phyloP scores from a whole-genome alignment of 257 asterid genomes.

The Solanum appendiculatum region DNA sequence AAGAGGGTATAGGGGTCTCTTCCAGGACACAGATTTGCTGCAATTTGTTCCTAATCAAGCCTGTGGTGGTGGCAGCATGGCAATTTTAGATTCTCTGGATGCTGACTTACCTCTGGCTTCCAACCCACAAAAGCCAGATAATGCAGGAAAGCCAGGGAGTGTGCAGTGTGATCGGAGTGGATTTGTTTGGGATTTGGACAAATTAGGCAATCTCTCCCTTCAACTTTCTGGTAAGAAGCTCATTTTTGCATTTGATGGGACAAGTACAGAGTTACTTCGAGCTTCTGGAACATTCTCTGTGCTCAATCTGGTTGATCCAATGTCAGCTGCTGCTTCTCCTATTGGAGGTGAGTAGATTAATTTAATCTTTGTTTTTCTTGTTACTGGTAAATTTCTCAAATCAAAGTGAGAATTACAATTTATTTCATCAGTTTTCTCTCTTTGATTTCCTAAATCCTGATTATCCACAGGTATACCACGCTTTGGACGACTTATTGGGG shows the following conservation, averaged over 20 bases:
- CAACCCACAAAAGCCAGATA: conserved; percentile 67
- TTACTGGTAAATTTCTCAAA: neutral
- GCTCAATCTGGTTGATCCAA: conserved; percentile 98
- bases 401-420: neutral
- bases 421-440: conserved; percentile 3
- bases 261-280: conserved; percentile 75
- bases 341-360: conserved; percentile 74
- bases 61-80: conserved; percentile 98
- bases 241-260: conserved; percentile 97
- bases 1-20: conserved; percentile 91
- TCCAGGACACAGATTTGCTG: conserved; percentile 83
- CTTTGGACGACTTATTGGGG: conserved; percentile 91
- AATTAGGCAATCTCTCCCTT: conserved; percentile 67
- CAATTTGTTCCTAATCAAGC: conserved; percentile 97
- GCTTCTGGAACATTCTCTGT: conserved; percentile 80
- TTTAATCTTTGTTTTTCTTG: neutral
- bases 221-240: conserved; percentile 89
- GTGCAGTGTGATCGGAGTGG: conserved; percentile 82
- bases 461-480: conserved; percentile 85
- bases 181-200: conserved; percentile 94
- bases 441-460: conserved; percentile 10
- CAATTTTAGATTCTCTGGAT: conserved; percentile 94
- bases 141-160: conserved; percentile 58
- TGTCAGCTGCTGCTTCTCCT: conserved; percentile 98
- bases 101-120: conserved; percentile 58